Evolutionary conservation across 371 early-diverging fungal genomes (phyloP).

Genomic region (Amoeboaphelidium occidentale): DNA sequence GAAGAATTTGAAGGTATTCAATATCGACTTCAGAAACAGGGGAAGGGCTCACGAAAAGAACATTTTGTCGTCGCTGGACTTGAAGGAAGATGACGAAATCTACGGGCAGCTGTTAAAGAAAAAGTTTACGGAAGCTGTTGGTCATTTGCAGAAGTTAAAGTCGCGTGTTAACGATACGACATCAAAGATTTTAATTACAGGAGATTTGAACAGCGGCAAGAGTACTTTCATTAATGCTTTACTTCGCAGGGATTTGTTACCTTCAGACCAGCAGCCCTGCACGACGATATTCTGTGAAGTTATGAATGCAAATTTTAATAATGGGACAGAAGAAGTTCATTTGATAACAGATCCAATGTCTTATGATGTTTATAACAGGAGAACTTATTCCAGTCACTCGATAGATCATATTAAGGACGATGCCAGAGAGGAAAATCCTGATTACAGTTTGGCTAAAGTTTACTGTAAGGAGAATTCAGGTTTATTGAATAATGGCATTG

Average conservation of each 20-base stretch:
- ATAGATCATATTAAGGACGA: slow-evolving; percentile 19
- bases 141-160: slow-evolving; percentile 50
- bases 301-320: slow-evolving; percentile 54
- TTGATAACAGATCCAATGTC: slow-evolving; percentile 33
- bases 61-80: too few relatives aligned
- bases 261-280: slow-evolving; percentile 89
- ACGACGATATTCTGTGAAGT: slow-evolving; percentile 72
- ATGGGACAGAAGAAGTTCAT: slow-evolving; percentile 65
- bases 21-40: too few relatives aligned
- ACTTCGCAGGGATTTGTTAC: slow-evolving; percentile 57
- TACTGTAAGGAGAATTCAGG: slow-evolving; percentile 38
- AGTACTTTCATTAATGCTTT: slow-evolving; percentile 86
- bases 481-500: slow-evolving; percentile 69
- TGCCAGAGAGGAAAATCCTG: slow-evolving; percentile 28
- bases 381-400: slow-evolving; percentile 43
- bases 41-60: too few relatives aligned
- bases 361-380: slow-evolving; percentile 40
- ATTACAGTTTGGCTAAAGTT: slow-evolving; percentile 63
- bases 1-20: too few relatives aligned
- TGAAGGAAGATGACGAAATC: too few relatives aligned
- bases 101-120: too few relatives aligned
- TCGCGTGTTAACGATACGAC: slow-evolving; percentile 64
- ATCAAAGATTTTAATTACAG: slow-evolving; percentile 81
- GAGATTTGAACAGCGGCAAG: slow-evolving; percentile 93
- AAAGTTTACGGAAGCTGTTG: slow-evolving; percentile 3